A percentile compares a stretch with the other conserved stretches of the same genome.
phyloP scores from a whole-genome alignment of 108 stramenopile species.

The Aurantiochytrium sp. region DNA sequence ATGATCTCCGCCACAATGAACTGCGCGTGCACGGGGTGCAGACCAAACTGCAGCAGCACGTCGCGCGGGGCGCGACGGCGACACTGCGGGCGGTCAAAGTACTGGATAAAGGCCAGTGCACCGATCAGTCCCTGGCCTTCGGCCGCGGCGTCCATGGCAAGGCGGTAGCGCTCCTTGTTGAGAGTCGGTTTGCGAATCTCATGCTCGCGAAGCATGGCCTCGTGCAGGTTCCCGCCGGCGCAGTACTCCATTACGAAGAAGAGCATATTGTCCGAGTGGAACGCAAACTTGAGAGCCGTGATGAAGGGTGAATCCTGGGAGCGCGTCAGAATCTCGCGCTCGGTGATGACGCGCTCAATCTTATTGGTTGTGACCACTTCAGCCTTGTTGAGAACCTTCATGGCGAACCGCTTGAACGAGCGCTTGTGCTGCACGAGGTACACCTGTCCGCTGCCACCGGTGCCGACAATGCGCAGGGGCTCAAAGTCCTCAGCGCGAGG shows the following conservation, averaged over 20 bases:
- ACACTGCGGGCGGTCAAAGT: background rate
- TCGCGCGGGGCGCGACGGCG: background rate
- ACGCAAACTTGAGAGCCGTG: conserved; percentile 97
- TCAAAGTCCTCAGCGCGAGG: conserved; percentile 49
- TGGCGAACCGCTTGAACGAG: conserved; percentile 46
- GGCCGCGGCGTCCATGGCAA: conserved; percentile 18
- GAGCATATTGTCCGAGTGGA: conserved; percentile 88
- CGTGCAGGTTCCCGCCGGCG: conserved; percentile 85
- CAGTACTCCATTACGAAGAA: conserved; percentile 99
- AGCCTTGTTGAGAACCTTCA: conserved; percentile 51
- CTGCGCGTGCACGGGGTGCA: background rate
- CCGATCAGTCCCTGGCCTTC: background rate
- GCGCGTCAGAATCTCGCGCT: conserved; percentile 87
- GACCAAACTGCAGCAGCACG: background rate
- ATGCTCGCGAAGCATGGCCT: conserved; percentile 9
- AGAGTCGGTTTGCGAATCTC: background rate
- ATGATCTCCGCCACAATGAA: background rate
- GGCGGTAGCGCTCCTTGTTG: background rate
- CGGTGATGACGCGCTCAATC: conserved; percentile 95
- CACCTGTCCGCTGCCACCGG: conserved; percentile 58
- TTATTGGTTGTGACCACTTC: conserved; percentile 72
- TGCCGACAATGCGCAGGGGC: conserved; percentile 67
- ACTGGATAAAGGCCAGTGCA: background rate
- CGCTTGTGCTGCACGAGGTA: conserved; percentile 47
- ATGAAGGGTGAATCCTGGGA: conserved; percentile 86